Evolutionary conservation across 768 basidiomycete species (phyloP).

Genomic region (Hypsizygus marmoreus): DNA sequence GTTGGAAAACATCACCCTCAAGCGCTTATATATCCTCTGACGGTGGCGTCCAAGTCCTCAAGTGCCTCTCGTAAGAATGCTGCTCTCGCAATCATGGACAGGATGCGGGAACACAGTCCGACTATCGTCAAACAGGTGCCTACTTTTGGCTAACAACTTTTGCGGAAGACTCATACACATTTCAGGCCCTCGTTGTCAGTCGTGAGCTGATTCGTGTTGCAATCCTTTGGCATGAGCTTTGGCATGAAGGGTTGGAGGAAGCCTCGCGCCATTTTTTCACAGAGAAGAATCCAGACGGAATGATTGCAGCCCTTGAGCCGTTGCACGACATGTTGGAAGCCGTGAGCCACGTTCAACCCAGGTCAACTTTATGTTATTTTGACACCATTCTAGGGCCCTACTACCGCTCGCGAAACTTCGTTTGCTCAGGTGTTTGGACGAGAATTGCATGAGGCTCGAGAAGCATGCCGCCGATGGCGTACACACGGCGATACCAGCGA

Average conservation of each 20-base stretch:
- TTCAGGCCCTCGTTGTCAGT: conserved; percentile 82
- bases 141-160: conserved; percentile 1
- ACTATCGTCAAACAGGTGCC: conserved; percentile 82
- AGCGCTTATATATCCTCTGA: conserved; percentile 92
- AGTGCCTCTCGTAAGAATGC: conserved; percentile 80
- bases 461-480: conserved; percentile 85
- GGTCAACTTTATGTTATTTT: background rate
- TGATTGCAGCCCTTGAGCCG: conserved; percentile 92
- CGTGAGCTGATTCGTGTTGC: conserved; percentile 96
- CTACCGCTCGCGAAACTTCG: conserved; percentile 91
- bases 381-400: conserved; percentile 66
- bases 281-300: conserved; percentile 94
- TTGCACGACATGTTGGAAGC: conserved; percentile 90
- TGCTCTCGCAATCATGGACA: conserved; percentile 84
- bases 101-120: conserved; percentile 91
- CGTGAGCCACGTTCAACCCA: conserved; percentile 41
- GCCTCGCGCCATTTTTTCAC: conserved; percentile 96
- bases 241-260: conserved; percentile 98
- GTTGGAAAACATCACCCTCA: conserved; percentile 98
- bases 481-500: conserved; percentile 85
- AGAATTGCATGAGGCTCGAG: conserved; percentile 89
- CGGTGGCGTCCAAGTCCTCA: conserved; percentile 96
- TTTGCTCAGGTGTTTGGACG: conserved; percentile 93
- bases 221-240: conserved; percentile 97
- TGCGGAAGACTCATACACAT: background rate